phyloP scores from a whole-genome alignment of 306 rosid genomes.

The Carpinus viminea region DNA sequence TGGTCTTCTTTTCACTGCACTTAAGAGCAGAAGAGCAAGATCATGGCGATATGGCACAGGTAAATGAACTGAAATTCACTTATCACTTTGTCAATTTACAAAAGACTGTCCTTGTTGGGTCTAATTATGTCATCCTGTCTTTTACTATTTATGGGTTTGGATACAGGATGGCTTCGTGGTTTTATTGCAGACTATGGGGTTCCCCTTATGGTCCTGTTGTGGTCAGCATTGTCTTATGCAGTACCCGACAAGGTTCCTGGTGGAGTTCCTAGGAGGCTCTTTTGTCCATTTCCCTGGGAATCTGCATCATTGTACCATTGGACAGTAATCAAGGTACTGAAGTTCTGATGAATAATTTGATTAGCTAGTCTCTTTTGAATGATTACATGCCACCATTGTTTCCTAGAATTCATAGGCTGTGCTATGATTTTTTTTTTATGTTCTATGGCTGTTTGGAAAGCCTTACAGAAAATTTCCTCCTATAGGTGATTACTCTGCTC shows the following conservation, averaged over 20 bases:
- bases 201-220: constrained; percentile 73
- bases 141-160: background rate
- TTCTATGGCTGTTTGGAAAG: background rate
- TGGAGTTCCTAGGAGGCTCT: constrained; percentile 77
- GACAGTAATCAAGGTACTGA: constrained; percentile 67
- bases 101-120: background rate
- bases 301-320: constrained; percentile 70
- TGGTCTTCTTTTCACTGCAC: constrained; percentile 70
- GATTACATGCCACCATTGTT: background rate
- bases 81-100: background rate
- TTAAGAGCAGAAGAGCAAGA: constrained; percentile 82
- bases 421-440: background rate
- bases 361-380: background rate
- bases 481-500: no score
- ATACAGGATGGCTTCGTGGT: constrained; percentile 65
- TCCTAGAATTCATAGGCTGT: background rate
- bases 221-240: constrained; percentile 67
- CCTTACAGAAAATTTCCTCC: background rate
- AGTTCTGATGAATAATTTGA: background rate
- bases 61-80: constrained; percentile 31
- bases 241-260: constrained; percentile 56
- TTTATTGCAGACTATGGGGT: constrained; percentile 84
- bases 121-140: background rate
- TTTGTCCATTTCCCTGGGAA: constrained; percentile 79
- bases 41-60: constrained; percentile 87